Evolutionary conservation across 495 filamentous ascomycete genomes (phyloP).

Genomic region (Penicillium odoratum): DNA sequence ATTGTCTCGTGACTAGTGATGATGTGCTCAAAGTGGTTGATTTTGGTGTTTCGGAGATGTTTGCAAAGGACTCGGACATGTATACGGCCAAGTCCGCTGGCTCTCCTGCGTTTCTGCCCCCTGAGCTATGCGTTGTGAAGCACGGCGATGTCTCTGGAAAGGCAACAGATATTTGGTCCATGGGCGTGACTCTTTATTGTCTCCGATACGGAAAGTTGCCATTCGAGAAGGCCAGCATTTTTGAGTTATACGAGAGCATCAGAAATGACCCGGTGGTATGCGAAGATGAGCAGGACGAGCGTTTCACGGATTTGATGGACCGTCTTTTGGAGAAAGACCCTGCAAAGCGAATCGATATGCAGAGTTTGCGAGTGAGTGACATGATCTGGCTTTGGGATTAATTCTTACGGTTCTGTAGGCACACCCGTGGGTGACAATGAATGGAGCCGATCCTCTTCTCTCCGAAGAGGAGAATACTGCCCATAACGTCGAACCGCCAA

Average conservation of each 20-base stretch:
- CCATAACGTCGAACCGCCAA: slow-evolving; percentile 74
- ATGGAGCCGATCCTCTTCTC: slow-evolving; percentile 77
- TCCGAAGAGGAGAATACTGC: slow-evolving; percentile 84
- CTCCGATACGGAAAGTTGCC: slow-evolving; percentile 84
- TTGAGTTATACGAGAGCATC: slow-evolving; percentile 90
- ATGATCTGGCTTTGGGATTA: neutral
- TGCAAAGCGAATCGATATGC: slow-evolving; percentile 76
- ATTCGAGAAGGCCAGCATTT: slow-evolving; percentile 72
- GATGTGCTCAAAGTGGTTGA: slow-evolving; percentile 96
- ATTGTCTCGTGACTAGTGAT: slow-evolving; percentile 84
- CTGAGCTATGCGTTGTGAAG: slow-evolving; percentile 84
- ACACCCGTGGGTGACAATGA: slow-evolving; percentile 91
- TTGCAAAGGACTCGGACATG: slow-evolving; percentile 88
- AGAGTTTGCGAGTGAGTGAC: slow-evolving; percentile 69
- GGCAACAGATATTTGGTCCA: slow-evolving; percentile 96
- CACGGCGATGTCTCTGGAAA: slow-evolving; percentile 88
- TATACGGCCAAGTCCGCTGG: slow-evolving; percentile 91
- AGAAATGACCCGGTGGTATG: slow-evolving; percentile 57
- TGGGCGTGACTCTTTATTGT: slow-evolving; percentile 95
- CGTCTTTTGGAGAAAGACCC: slow-evolving; percentile 76
- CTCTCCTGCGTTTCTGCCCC: slow-evolving; percentile 91
- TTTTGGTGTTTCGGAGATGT: slow-evolving; percentile 98
- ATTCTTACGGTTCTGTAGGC: slow-evolving; percentile 51
- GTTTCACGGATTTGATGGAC: slow-evolving; percentile 67
- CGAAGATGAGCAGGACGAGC: slow-evolving; percentile 48